A percentile compares a stretch with the other conserved stretches of the same genome.
Conservation (phyloP, 805 yeast species). For the Ogataea sp. region DNA sequence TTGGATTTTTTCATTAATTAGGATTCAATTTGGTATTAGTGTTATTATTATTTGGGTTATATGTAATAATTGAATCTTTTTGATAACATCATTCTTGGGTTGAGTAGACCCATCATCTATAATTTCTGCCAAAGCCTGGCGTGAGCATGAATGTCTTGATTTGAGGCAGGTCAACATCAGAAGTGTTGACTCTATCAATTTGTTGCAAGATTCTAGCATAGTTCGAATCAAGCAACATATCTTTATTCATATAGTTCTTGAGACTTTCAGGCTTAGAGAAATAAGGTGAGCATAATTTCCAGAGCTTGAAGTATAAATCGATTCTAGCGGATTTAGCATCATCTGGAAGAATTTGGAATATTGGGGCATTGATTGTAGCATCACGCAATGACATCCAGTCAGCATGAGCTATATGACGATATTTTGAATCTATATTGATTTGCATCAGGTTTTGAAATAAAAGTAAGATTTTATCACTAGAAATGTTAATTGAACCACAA, state of each 20-base stretch:
- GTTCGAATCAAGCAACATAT: slow-evolving; percentile 31
- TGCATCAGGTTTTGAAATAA: slow-evolving; percentile 18
- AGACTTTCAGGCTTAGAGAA: slow-evolving; percentile 35
- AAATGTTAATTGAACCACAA: slow-evolving; percentile 47
- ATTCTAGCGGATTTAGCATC: slow-evolving; percentile 30
- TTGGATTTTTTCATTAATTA: no score
- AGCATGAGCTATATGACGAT: slow-evolving; percentile 60
- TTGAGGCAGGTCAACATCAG: slow-evolving; percentile 30
- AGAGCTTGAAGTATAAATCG: slow-evolving; percentile 44
- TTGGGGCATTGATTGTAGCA: slow-evolving; percentile 50
- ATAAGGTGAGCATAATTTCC: slow-evolving; percentile 39
- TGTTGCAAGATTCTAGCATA: slow-evolving; percentile 25
- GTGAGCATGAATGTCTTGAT: slow-evolving; percentile 9
- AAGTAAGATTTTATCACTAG: slow-evolving; percentile 41
- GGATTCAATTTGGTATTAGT: no score
- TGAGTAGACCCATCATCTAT: no score
- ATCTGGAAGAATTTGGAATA: slow-evolving; percentile 12
- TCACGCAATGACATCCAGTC: slow-evolving; percentile 82
- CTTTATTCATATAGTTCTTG: slow-evolving; percentile 33
- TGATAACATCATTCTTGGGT: no score
- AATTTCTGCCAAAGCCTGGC: no score
- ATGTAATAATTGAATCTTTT: no score
- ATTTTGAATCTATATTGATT: slow-evolving; percentile 42
- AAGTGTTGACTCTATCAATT: slow-evolving; percentile 24
- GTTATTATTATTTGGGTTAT: no score